Evolutionary conservation across 306 rosid genomes (phyloP).

Genomic region (Lathyrus sativus): DNA sequence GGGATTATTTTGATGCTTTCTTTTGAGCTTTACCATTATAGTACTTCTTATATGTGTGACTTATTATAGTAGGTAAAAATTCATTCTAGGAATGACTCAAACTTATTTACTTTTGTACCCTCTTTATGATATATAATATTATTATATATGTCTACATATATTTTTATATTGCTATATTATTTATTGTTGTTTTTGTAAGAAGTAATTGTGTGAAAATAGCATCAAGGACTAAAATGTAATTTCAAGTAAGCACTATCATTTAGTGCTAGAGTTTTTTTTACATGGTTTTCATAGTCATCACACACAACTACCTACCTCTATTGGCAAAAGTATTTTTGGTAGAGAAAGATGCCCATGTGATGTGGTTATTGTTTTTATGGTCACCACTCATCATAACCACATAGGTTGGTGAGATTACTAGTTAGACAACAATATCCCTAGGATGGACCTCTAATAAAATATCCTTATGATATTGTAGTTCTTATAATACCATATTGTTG

Average conservation of each 20-base stretch:
- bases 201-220: conserved; percentile 1
- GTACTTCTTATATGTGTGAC: conserved; percentile 37
- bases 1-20: conserved; percentile 42
- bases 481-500: neutral
- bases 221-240: neutral
- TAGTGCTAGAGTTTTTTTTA: neutral
- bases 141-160: conserved; percentile 16
- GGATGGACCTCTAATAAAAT: conserved; percentile 8
- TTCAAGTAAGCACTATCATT: conserved; percentile 1
- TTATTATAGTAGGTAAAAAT: conserved; percentile 37
- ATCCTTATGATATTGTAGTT: neutral
- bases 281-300: conserved; percentile 16
- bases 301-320: neutral
- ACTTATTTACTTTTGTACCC: conserved; percentile 37
- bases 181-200: neutral
- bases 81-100: conserved; percentile 40
- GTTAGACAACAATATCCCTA: neutral
- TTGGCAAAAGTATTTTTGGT: neutral
- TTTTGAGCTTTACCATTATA: conserved; percentile 27
- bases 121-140: conserved; percentile 9
- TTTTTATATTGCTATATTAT: conserved; percentile 2
- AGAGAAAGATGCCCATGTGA: conserved; percentile 14
- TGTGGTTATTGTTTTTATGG: conserved; percentile 17
- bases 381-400: conserved; percentile 24
- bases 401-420: neutral